These are phyloP conservation scores for Spergularia bocconei DNA, from an alignment of 148 eudicot species.

Conservation along the genomic window DNA sequence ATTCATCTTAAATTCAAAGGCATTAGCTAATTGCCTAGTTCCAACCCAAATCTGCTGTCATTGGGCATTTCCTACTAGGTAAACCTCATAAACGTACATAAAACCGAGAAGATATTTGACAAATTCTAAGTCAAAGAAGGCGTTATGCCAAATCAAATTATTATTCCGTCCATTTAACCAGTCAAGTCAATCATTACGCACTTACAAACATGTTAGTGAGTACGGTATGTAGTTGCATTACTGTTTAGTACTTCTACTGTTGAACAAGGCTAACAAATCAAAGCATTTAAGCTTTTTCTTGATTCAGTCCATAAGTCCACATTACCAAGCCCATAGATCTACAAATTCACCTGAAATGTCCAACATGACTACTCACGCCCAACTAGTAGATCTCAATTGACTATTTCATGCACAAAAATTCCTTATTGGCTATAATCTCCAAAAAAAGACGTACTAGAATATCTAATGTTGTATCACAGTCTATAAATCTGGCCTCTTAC, in stretches of 20 bases:
- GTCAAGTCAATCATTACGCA: no score
- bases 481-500: slow-evolving; percentile 2
- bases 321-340: not conserved
- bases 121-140: no score
- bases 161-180: no score
- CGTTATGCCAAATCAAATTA: no score
- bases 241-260: not conserved
- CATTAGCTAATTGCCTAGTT: no score
- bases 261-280: slow-evolving; percentile 1
- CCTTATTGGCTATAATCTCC: slow-evolving; percentile 3
- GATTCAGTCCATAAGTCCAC: not conserved
- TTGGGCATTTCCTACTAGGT: no score
- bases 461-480: not conserved
- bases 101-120: no score
- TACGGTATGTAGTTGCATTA: not conserved
- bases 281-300: not conserved
- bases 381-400: not conserved
- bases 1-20: no score
- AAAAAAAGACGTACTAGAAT: slow-evolving; percentile 4
- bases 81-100: no score
- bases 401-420: not conserved
- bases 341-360: not conserved
- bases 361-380: not conserved
- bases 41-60: no score
- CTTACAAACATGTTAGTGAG: no score